phyloP scores from a whole-genome alignment of 331 rosid species.

The Erythrophleum ivorense region DNA sequence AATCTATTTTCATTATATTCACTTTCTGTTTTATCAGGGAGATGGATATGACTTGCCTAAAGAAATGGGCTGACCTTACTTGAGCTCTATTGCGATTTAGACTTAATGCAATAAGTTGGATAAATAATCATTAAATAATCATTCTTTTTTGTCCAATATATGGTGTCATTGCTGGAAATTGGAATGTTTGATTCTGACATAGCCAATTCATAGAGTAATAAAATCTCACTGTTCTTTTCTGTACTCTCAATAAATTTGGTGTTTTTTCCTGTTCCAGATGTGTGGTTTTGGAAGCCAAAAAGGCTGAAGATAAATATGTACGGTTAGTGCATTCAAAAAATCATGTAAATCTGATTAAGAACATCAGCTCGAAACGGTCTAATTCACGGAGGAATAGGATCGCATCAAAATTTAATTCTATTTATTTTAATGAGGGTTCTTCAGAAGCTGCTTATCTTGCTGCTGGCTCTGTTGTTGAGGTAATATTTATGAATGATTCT shows the following conservation, averaged over 20 bases:
- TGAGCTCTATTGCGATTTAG: not conserved
- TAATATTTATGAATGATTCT: constrained; percentile 34
- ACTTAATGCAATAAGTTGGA: not conserved
- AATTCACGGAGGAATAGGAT: constrained; percentile 53
- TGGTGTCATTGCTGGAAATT: not conserved
- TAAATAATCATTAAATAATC: not conserved
- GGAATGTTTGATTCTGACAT: not conserved
- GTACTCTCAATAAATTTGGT: not conserved
- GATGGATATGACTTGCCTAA: not conserved
- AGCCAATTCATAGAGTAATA: not conserved
- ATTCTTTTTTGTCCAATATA: not conserved
- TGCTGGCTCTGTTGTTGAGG: constrained; percentile 85
- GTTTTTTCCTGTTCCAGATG: constrained; percentile 60
- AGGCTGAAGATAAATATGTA: constrained; percentile 68
- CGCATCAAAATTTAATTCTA: constrained; percentile 61
- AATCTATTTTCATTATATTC: not conserved
- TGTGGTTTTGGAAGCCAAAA: constrained; percentile 73
- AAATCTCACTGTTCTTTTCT: not conserved
- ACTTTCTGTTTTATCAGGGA: not conserved
- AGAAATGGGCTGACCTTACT: not conserved
- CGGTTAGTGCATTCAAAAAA: constrained; percentile 66
- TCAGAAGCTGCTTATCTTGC: constrained; percentile 93
- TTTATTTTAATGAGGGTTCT: constrained; percentile 85
- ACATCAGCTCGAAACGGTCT: constrained; percentile 63
- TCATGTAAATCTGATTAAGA: constrained; percentile 72